Evolutionary conservation across 1,139 yeast species (phyloP), one percentile per base, ranked within the genome.

Genomic region (Taphrina sp.): DNA sequence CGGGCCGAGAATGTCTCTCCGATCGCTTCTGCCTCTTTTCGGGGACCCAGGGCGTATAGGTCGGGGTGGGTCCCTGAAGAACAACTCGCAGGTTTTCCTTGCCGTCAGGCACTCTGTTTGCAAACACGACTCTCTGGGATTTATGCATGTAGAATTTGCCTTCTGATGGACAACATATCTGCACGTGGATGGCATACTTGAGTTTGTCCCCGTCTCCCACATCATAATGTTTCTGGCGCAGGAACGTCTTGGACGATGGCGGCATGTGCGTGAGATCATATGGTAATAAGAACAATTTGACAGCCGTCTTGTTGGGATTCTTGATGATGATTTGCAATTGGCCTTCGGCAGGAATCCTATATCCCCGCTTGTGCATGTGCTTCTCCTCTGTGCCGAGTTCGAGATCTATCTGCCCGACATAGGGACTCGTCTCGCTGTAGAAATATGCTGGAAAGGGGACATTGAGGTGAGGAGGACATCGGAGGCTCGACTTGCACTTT

Each of bases 311-410:
- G 53, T 75, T 72, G 28, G 68, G 65, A 61, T 75, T 75, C 58
- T 69, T 72, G 3, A 74, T 65, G n/a, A 72, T 66, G 34, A 75
- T 59, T 60, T 75, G 78, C 3, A 75, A 59, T 49, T 68, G 69
- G 1, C 78, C 78, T n/a, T 62, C 64, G 8, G 63, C 63, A 1
- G 77, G 76, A 8, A 75, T 59, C 59, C 71, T 62, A 65, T 71
- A 68, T 52, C 81, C 73, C 38, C 33, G 41, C 29, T 19, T 20
- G 31, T 43, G n/a, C 23, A 35, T 23, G 42, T 44, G 28, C 33
- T 57, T 57, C 68, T 57, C 70, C 65, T 58, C 67, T 68, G 47
- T 64, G 62, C 17, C 62, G 63, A 22, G 33, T 12, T 41, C 57
- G 20, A 33, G 41, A 55, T 73, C 72, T 3, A 74, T 63, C 4